phyloP scores from a whole-genome alignment of 2,329 filamentous ascomycete genomes.

The Proliferodiscus dingleyae region DNA sequence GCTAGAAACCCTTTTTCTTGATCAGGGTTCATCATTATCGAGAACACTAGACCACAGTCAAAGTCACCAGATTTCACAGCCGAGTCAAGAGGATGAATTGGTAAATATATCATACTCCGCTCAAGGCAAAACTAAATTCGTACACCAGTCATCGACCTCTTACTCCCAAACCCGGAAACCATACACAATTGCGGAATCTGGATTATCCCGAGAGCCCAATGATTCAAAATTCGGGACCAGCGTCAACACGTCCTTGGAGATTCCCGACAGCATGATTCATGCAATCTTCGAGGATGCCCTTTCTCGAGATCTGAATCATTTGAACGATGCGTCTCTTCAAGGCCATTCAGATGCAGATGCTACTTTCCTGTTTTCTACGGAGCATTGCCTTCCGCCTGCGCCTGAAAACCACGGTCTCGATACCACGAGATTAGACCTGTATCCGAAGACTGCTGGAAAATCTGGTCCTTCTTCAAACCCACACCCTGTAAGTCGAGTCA shows the following conservation, averaged over 20 bases:
- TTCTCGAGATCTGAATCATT: neutral
- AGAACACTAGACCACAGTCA: neutral
- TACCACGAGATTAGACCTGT: too few relatives aligned
- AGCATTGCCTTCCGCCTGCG: too few relatives aligned
- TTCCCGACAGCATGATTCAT: neutral
- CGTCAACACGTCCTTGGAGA: neutral
- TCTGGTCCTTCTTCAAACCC: too few relatives aligned
- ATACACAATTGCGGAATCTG: neutral
- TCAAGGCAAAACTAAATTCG: constrained; percentile 1
- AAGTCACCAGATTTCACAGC: neutral
- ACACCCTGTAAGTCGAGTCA: neutral
- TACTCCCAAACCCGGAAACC: neutral
- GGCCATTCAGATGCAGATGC: too few relatives aligned
- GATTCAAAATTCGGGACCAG: constrained; percentile 7
- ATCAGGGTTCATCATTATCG: neutral
- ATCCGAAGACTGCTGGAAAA: too few relatives aligned
- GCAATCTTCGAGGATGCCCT: neutral
- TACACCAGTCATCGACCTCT: neutral
- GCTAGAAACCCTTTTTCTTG: neutral
- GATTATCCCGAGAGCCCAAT: neutral
- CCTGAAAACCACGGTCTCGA: too few relatives aligned
- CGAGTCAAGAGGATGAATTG: neutral
- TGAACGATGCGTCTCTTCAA: too few relatives aligned
- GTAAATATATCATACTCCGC: neutral
- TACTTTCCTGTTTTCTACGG: too few relatives aligned